Percentiles rank a stretch among this genome's conserved stretches.
Conservation (phyloP, 306 rosid genomes). For the Prinsepia uniflora region DNA sequence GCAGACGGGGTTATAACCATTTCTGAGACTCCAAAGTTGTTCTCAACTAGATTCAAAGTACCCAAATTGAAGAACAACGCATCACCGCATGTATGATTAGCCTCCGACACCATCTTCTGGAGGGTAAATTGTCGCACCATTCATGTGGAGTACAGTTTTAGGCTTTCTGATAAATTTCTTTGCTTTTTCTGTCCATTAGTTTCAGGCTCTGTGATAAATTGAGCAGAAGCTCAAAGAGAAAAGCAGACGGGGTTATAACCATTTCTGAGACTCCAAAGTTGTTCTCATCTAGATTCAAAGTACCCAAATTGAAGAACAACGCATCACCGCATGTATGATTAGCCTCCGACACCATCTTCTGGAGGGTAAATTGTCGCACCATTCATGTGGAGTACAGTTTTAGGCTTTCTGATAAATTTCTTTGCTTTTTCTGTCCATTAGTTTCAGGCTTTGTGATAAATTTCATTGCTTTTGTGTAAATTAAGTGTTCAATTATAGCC, state of each 20-base stretch:
- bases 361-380: background rate
- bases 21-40: constrained; percentile 50
- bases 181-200: no score
- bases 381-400: background rate
- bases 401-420: background rate
- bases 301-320: constrained; percentile 69
- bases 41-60: constrained; percentile 68
- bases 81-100: constrained; percentile 19
- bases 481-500: constrained; percentile 16
- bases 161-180: background rate
- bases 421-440: background rate
- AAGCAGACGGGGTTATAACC: constrained; percentile 28
- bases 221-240: constrained; percentile 51
- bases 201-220: background rate
- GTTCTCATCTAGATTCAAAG: constrained; percentile 66
- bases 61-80: constrained; percentile 63
- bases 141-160: background rate
- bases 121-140: background rate
- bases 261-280: constrained; percentile 45
- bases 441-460: constrained; percentile 2
- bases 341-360: background rate
- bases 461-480: constrained; percentile 30
- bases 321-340: constrained; percentile 19
- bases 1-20: constrained; percentile 20
- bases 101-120: background rate